Conservation (phyloP, 805 yeast species). For the Millerago galiae region DNA sequence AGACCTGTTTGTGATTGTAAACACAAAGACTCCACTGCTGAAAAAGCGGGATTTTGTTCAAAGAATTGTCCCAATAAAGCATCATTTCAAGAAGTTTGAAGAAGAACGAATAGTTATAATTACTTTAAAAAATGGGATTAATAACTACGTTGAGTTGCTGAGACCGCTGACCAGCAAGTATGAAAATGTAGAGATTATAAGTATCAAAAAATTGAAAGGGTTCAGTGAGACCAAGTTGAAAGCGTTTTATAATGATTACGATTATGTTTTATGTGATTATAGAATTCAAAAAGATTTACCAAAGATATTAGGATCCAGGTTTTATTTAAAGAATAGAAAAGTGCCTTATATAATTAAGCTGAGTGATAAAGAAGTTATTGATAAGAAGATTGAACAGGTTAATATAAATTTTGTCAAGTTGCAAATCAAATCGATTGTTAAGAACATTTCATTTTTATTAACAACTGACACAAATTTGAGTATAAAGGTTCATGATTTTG, state of each 20-base stretch:
- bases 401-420: slow-evolving; percentile 58
- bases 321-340: slow-evolving; percentile 58
- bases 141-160: slow-evolving; percentile 14
- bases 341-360: slow-evolving; percentile 52
- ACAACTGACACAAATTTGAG: slow-evolving; percentile 55
- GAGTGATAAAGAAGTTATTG: slow-evolving; percentile 1
- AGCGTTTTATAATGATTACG: slow-evolving; percentile 53
- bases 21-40: slow-evolving; percentile 40
- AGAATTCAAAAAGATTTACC: slow-evolving; percentile 60
- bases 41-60: slow-evolving; percentile 44
- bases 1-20: slow-evolving; percentile 31
- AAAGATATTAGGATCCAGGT: slow-evolving; percentile 48
- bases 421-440: slow-evolving; percentile 60
- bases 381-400: slow-evolving; percentile 18
- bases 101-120: slow-evolving; percentile 41
- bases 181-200: slow-evolving; percentile 9
- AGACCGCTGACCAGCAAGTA: slow-evolving; percentile 13
- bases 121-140: slow-evolving; percentile 48
- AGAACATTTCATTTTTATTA: slow-evolving; percentile 58
- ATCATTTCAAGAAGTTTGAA: slow-evolving; percentile 2
- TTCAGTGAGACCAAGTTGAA: slow-evolving; percentile 42
- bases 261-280: slow-evolving; percentile 62
- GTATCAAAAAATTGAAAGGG: slow-evolving; percentile 51
- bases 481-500: slow-evolving; percentile 45
- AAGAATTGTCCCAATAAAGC: slow-evolving; percentile 46